Evolutionary conservation across 2,329 filamentous ascomycete species (phyloP), one percentile per base, ranked within the genome.

Genomic region (Curvularia verruculosa): DNA sequence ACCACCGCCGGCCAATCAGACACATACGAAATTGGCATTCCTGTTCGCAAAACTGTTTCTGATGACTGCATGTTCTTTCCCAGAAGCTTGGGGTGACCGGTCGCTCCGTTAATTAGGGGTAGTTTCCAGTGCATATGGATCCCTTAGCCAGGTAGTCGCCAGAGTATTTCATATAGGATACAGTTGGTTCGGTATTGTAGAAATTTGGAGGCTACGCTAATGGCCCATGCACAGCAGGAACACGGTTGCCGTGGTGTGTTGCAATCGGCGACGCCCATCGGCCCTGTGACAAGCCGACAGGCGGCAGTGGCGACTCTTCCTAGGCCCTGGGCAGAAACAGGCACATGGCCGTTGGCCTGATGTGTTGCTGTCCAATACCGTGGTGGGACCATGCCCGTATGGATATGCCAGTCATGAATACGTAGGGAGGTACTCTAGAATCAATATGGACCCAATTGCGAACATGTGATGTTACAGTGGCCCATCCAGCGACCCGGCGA

Each of bases 231-330:
- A 34, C 61, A 56, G 52, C 51, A 50, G 48, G 51, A 19, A 55
- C 56, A 61, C 50, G 46, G 52, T 58, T n/a, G 57, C 59, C 60
- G 37, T 52, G 43, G 45, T 52, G 44, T 53, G 43, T 49, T 54
- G 47, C 49, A 34, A 34, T 36, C 45, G 34, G 31, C 44, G 10
- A 15, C 15, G 28, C 47, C 50, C 44, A 23, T 31, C 39, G 34
- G 45, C 15, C 29, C 39, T 51, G 43, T 23, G 36, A 31, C 28
- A 37, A 24, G 41, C 41, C 37, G 46, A 40, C n/a, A 26, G 28
- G 19, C 45, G 46, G 34, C 46, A 53, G 36, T 36, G 47, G 43
- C 40, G 36, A 54, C 29, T 37, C 19, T 21, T 49, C 41, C 39
- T 47, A 50, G 49, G 34, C 37, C 40, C 29, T 34, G 19, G 31